phyloP scores from a whole-genome alignment of 176 grass and related monocot species.

The Sorghum bicolor region Sorghum_bicolor_NCBIv3 NC_012870.2:62271001-62271500 shows the following conservation, averaged over 20 bases:
- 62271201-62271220: conserved; percentile 32
- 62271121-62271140: not conserved
- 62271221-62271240: not conserved
- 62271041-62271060: not conserved
- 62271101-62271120: conserved; percentile 14
- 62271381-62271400: not conserved
- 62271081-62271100: conserved; percentile 22
- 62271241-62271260: not conserved
- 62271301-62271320: conserved; percentile 47
- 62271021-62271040: too few relatives aligned
- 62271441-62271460: conserved; percentile 10
- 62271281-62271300: conserved; percentile 21
- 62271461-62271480: not conserved
- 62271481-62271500: not conserved
- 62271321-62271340: conserved; percentile 89
- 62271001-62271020: not conserved
- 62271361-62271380: not conserved
- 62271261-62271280: conserved; percentile 9
- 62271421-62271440: conserved; percentile 2
- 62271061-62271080: not conserved
- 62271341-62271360: conserved; percentile 59
- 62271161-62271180: not conserved
- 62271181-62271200: conserved; percentile 26
- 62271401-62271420: not conserved
- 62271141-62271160: not conserved